Evolutionary conservation across 2,329 filamentous ascomycete genomes (phyloP).

Genomic region (Fusarium chaquense): DNA sequence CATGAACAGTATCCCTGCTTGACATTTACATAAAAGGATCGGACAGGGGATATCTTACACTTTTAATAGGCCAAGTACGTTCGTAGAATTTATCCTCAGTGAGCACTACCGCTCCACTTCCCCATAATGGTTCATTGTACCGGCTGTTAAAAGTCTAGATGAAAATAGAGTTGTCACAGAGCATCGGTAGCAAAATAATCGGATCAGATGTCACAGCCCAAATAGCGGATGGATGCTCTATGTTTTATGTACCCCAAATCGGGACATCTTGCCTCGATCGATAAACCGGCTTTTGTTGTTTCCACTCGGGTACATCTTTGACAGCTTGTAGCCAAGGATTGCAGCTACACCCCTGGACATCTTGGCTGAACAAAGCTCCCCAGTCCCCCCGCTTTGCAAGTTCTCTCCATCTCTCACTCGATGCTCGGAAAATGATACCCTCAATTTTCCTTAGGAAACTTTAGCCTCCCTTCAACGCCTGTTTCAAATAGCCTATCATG

Average conservation of each 20-base stretch:
- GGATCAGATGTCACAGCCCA: neutral
- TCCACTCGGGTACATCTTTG: neutral
- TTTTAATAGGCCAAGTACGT: neutral
- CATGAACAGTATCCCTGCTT: neutral
- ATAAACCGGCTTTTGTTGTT: neutral
- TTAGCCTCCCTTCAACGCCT: neutral
- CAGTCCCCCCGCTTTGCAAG: neutral
- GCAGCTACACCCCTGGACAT: neutral
- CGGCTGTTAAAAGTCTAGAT: neutral
- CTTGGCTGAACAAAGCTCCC: neutral
- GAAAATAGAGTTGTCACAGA: neutral
- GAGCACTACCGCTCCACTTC: neutral
- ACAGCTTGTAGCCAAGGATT: neutral
- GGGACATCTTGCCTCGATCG: neutral
- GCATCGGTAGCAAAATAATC: neutral
- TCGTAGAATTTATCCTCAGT: too few relatives aligned
- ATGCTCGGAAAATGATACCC: slow-evolving; percentile 8
- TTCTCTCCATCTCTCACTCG: slow-evolving; percentile 3
- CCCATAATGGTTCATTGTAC: neutral
- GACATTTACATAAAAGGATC: neutral
- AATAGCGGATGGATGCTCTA: neutral
- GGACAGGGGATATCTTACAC: neutral
- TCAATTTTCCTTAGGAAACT: neutral
- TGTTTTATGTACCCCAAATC: neutral
- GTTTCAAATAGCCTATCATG: slow-evolving; percentile 26